A percentile compares a stretch with the other conserved stretches of the same genome.
Evolutionary conservation across 169 alveolate genomes (phyloP).

Genomic region (Cytauxzoon felis): DNA sequence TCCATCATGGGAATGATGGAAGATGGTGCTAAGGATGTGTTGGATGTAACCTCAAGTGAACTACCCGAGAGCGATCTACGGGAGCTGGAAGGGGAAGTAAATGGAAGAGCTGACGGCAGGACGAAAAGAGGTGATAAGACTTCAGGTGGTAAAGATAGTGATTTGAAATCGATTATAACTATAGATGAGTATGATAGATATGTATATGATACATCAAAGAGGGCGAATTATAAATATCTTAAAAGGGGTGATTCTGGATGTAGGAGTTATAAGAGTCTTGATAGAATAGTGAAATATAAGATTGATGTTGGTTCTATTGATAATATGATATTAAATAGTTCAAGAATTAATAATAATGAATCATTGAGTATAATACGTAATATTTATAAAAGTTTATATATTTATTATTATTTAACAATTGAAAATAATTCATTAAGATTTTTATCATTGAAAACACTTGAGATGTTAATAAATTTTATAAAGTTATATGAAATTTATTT

Average conservation of each 20-base stretch:
- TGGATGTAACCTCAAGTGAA: no score
- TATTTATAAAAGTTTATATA: slow-evolving; percentile 23
- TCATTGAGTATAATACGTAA: slow-evolving; percentile 6
- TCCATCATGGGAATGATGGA: no score
- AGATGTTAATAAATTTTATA: background rate
- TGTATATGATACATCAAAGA: slow-evolving; percentile 29
- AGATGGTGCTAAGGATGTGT: no score
- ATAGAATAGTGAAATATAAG: background rate
- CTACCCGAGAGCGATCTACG: no score
- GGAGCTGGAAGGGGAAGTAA: no score
- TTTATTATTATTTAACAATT: slow-evolving; percentile 2
- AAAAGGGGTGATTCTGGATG: slow-evolving; percentile 22
- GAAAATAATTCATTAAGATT: background rate
- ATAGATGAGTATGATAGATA: no score
- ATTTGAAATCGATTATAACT: no score
- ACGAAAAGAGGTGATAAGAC: no score
- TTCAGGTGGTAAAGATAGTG: no score
- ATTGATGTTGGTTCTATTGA: background rate
- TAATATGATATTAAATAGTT: background rate
- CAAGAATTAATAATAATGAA: background rate
- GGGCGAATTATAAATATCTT: slow-evolving; percentile 22
- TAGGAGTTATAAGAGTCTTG: no score
- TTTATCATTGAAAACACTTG: background rate
- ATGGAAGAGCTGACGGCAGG: no score
- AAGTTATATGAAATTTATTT: background rate